Base-by-base conservation (phyloP, 1,284 basidiomycete species). In the Irpex sp. region DNA sequence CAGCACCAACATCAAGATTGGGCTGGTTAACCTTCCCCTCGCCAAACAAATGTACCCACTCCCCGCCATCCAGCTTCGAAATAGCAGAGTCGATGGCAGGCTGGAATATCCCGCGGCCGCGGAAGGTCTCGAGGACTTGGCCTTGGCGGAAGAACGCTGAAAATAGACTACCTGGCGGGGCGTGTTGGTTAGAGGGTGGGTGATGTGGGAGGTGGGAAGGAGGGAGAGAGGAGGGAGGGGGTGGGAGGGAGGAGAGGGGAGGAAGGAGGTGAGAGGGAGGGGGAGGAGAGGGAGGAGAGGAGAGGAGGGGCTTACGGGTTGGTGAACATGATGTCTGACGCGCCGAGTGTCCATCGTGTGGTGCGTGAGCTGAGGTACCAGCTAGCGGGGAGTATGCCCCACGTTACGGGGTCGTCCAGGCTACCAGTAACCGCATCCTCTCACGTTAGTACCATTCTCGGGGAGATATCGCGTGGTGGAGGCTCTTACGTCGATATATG, bases 291-390 rank as follows among this genome's bases (percentile, higher is more conserved):
- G 13, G 38, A 87, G 40, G 21, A 47, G 58, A 62, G 57, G 54
- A 61, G 65, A 57, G 61, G 34, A 66, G 21, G n/a, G 17, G 74
- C 88, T 76, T 75, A 92, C 86, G 92, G 87, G 76, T 96, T 97
- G 5, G 93, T 98, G 78, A 98, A 99, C 83, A 98, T 91, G 72
- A 99, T 91, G 67, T 99, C 97, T 17, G 92, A 91, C 1, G 97
- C 96, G 61, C 93, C 93, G 13, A 95, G 81, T 2, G 92, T 88
- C 94, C 94, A 97, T 60, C 95, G 82, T 34, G 84, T 91, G 37
- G 83, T 88, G 31, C 79, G 78, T 6, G 88, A 77, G 61, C 79
- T 79, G 31, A 89, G 77, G 72, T 87, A 92, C 64, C 81, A 86
- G 34, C 78, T 75, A 15, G 82, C 71, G 0, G 94, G 94, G 64